Evolutionary conservation across 371 early-diverging fungal species (phyloP), one percentile per base, ranked within the genome.

Genomic region (Encephalitozoon intestinalis): DNA sequence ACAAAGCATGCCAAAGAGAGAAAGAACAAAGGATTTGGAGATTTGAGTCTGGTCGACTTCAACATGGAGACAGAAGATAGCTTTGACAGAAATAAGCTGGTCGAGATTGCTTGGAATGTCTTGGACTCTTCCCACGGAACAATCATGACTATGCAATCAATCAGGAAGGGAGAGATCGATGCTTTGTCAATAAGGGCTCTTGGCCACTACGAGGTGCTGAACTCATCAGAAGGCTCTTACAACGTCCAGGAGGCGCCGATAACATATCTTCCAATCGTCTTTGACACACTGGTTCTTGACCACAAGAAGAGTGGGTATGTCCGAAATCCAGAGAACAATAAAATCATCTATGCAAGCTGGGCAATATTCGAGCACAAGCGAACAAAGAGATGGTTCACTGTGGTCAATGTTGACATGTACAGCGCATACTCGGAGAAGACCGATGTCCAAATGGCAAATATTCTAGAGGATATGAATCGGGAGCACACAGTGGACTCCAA

Each of bases 361-460:
- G 77, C 49, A 12, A 28, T 77, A 1, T 72, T 77, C 39, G 34
- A 37, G n/a, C 30, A 64, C 26, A 64, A 46, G 18, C n/a, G 3
- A 3, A 77, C 46, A 12, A 25, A 64, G 12, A 18, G 44, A 28
- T 26, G 34, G 43, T 77, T 71, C 41, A 71, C 63, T n/a, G 77
- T 77, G 15, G 43, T 77, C 6, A 77, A 77, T 68, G 40, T 77
- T 15, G 70, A 77, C 43, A 54, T 77, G 41, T 71, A 64, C 34
- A 71, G 65, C 25, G 63, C 70, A 31, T 51, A 66, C 53, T 23
- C 31, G 1, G 46, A 63, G 26, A 50, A 40, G 18, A 66, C 63
- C 25, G 41, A 58, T 4, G 44, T 46, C 7, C 26, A 77, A 34
- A 25, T 71, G 30, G 51, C 54, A 21, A 71, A 40, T 44, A 70